phyloP scores from a whole-genome alignment of 495 filamentous ascomycete species.

The Podospora pseudoanserina region DNA sequence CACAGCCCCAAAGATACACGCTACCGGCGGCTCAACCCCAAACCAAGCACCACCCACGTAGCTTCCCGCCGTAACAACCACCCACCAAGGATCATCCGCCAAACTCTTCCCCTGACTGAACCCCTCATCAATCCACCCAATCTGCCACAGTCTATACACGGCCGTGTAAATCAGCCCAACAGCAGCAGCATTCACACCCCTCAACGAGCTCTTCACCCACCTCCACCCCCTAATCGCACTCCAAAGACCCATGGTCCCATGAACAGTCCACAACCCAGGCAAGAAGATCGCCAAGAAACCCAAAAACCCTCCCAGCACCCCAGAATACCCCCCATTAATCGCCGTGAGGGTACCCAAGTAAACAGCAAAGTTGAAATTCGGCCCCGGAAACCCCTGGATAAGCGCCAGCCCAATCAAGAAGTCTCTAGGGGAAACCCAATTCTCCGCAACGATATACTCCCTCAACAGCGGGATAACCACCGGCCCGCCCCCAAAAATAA shows the following conservation, averaged over 20 bases:
- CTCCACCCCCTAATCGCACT: conserved; percentile 49
- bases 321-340: conserved; percentile 27
- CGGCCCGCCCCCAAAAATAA: conserved; percentile 84
- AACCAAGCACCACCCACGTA: conserved; percentile 58
- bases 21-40: conserved; percentile 47
- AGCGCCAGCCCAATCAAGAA: conserved; percentile 80
- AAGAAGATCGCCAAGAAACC: conserved; percentile 67
- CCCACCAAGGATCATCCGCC: conserved; percentile 59
- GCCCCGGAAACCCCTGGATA: conserved; percentile 79
- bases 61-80: conserved; percentile 53
- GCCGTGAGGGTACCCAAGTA: conserved; percentile 66
- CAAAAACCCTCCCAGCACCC: conserved; percentile 50
- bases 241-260: conserved; percentile 72
- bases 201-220: conserved; percentile 54
- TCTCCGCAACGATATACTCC: conserved; percentile 72
- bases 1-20: conserved; percentile 56
- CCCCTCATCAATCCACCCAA: conserved; percentile 61
- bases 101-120: conserved; percentile 54
- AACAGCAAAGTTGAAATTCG: conserved; percentile 86
- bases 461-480: conserved; percentile 80
- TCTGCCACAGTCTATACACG: conserved; percentile 79
- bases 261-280: conserved; percentile 62
- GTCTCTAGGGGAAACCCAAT: conserved; percentile 75
- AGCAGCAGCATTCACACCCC: conserved; percentile 72
- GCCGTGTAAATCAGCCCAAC: conserved; percentile 80